Evolutionary conservation across 371 early-diverging fungal genomes (phyloP).

Genomic region (Mortierella sp.): DNA sequence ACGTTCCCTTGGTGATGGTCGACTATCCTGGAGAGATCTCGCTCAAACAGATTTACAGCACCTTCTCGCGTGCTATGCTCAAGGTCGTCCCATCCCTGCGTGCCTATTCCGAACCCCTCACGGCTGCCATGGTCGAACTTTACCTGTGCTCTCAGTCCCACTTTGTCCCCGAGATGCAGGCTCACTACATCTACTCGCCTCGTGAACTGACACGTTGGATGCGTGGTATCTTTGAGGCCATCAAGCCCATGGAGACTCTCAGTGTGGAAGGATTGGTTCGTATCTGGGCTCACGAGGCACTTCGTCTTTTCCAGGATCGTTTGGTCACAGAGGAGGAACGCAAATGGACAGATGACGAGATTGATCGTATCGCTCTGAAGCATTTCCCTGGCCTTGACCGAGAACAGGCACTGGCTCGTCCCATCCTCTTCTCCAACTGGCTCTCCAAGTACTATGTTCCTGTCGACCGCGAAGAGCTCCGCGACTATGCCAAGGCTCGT

Average conservation of each 20-base stretch:
- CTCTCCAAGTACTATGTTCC: conserved; percentile 91
- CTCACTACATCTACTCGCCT: conserved; percentile 98
- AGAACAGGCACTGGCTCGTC: conserved; percentile 81
- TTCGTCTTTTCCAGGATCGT: conserved; percentile 98
- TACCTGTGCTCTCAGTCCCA: conserved; percentile 89
- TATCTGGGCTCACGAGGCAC: conserved; percentile 98
- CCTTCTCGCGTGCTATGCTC: conserved; percentile 92
- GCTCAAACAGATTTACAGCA: conserved; percentile 95
- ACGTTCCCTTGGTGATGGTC: conserved; percentile 97
- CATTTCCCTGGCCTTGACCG: conserved; percentile 90
- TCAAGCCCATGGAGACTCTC: conserved; percentile 85
- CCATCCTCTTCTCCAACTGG: conserved; percentile 98
- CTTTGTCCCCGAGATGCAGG: conserved; percentile 97
- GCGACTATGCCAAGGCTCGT: conserved; percentile 94
- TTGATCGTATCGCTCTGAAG: conserved; percentile 84
- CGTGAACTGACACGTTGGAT: conserved; percentile 99
- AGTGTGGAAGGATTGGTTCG: conserved; percentile 90
- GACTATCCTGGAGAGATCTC: conserved; percentile 97
- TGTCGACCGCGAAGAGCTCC: conserved; percentile 88
- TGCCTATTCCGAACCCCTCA: conserved; percentile 92
- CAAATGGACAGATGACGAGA: conserved; percentile 90
- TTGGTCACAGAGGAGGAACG: conserved; percentile 92
- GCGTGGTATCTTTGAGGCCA: conserved; percentile 96
- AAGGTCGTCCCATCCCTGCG: conserved; percentile 93
- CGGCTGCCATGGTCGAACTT: conserved; percentile 97